Conservation (phyloP, 768 basidiomycete species). For the Boletales sp. region DNA sequence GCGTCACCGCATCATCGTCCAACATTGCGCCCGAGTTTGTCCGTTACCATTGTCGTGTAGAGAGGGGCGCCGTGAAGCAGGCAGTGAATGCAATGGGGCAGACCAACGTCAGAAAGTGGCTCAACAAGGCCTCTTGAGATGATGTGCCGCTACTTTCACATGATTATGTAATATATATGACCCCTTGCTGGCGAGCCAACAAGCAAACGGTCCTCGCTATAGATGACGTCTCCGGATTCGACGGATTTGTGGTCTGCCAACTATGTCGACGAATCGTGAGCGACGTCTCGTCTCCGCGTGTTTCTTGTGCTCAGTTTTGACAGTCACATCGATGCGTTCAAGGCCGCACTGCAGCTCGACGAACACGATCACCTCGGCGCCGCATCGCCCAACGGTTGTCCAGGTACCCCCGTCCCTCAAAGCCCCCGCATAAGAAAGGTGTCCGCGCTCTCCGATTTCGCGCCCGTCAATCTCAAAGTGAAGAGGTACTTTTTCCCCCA, state of each 20-base stretch:
- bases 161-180: constrained; percentile 22
- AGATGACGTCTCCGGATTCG: constrained; percentile 9
- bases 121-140: constrained; percentile 45
- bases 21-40: constrained; percentile 65
- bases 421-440: constrained; percentile 69
- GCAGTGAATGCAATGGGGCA: constrained; percentile 65
- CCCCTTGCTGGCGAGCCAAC: not conserved
- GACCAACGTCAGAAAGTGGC: constrained; percentile 75
- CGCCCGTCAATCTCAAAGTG: constrained; percentile 84
- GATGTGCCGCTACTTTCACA: not conserved
- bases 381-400: constrained; percentile 19
- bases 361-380: constrained; percentile 36
- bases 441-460: constrained; percentile 81
- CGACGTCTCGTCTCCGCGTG: not conserved
- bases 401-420: constrained; percentile 22
- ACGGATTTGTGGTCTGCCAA: constrained; percentile 40
- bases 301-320: constrained; percentile 1
- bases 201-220: not conserved
- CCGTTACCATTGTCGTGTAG: constrained; percentile 66
- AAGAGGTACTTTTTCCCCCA: constrained; percentile 47
- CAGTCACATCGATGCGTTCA: constrained; percentile 75
- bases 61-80: constrained; percentile 61
- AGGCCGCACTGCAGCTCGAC: constrained; percentile 63
- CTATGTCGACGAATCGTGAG: constrained; percentile 74
- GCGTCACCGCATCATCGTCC: constrained; percentile 44